Base-by-base conservation (phyloP, 2,329 filamentous ascomycete genomes). In the Hypoxylon sp. region DNA sequence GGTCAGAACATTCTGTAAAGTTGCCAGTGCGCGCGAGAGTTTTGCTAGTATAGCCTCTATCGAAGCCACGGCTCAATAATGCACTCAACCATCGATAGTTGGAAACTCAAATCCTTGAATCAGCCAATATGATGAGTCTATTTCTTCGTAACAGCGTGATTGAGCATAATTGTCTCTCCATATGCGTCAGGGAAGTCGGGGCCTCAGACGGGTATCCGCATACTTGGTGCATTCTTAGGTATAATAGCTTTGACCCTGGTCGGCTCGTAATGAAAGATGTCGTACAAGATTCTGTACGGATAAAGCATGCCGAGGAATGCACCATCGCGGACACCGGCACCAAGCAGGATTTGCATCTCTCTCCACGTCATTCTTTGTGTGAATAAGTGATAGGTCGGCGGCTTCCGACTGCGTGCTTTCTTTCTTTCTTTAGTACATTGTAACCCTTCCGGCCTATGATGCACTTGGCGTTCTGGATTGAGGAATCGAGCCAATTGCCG, bases 141-240 rank as follows among this genome's bases (percentile, higher is more conserved):
- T 67, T 59, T 44, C 35, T n/a, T 46, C 35, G 52, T 21, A 31
- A 46, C 37, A n/a, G 48, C 29, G 48, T 52, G 56, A 62, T 37
- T 58, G 19, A 47, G 15, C 24, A 31, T 50, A 27, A 27, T 65
- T 35, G 60, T 42, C 39, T 19, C 13, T 57, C 27, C 24, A 44
- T 57, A 35, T n/a, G 48, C 24, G 37, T 24, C 31, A 44, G 53
- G 47, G 52, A 50, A 29, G 29, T 59, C 39, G 62, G 61, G 50
- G 53, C 37, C 19, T 65, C 17, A 32, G 54, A 56, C 50, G 65
- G 65, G 51, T 70, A 67, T 55, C 62, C 61, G 57, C 69, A 71
- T 19, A 37, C 24, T 37, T 65, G 35, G 29, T 62, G 31, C 54
- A 56, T 67, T 57, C 53, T n/a, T n/a, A n/a, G n/a, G n/a, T 55